A percentile compares a stretch with the other conserved stretches of the same genome.
Evolutionary conservation across 352 stramenopile species (phyloP).

Genomic region (Phytopythium montanum): DNA sequence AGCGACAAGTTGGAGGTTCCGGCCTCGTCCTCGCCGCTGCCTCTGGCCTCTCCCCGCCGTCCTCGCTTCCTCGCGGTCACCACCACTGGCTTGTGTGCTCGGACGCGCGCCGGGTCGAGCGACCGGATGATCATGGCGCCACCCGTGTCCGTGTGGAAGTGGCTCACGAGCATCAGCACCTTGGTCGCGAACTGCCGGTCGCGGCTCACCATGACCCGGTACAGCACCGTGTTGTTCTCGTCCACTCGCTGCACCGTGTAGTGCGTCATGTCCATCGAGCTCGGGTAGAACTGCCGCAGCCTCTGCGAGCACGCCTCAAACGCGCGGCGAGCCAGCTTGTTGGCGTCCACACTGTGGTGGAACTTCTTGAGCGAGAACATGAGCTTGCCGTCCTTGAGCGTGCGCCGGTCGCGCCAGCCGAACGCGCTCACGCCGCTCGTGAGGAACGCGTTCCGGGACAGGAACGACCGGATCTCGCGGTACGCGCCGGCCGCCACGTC

Average conservation of each 20-base stretch:
- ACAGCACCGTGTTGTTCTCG: constrained; percentile 60
- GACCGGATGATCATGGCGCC: constrained; percentile 48
- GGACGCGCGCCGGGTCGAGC: constrained; percentile 25
- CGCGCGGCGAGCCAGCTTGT: constrained; percentile 22
- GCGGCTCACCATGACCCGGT: constrained; percentile 36
- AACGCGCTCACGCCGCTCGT: constrained; percentile 49
- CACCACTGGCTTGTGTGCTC: background rate
- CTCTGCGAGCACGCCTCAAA: constrained; percentile 28
- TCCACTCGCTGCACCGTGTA: constrained; percentile 46
- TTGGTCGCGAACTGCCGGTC: constrained; percentile 23
- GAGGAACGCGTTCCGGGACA: constrained; percentile 34
- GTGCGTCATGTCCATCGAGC: constrained; percentile 36
- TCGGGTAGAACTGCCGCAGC: constrained; percentile 43
- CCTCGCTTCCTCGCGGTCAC: background rate
- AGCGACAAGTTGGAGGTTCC: background rate
- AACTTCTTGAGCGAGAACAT: constrained; percentile 59
- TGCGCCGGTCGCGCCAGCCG: constrained; percentile 47
- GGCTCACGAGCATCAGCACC: constrained; percentile 44
- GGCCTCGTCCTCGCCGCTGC: background rate
- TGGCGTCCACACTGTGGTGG: constrained; percentile 28
- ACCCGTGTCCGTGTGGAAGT: constrained; percentile 33
- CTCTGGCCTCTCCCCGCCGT: background rate
- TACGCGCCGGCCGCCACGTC: constrained; percentile 31
- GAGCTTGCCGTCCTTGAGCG: constrained; percentile 34
- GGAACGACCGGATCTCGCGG: constrained; percentile 38